phyloP scores from a whole-genome alignment of 805 yeast genomes.

The Clavispora vitiphila region DNA sequence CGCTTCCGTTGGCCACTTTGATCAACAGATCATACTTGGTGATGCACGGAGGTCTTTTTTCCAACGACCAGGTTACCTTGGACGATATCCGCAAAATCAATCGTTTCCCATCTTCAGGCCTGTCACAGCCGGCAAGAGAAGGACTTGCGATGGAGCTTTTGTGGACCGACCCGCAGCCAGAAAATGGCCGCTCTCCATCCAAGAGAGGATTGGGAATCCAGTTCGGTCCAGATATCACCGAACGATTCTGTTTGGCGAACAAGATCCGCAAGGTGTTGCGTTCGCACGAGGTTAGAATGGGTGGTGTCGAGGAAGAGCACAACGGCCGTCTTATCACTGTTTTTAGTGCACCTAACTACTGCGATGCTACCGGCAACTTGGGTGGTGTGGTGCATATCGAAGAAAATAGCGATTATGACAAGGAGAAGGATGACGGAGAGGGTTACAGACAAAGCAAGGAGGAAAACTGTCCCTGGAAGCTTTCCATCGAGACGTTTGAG shows the following conservation, averaged over 20 bases:
- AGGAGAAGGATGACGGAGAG: slow-evolving; percentile 40
- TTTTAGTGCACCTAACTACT: slow-evolving; percentile 97
- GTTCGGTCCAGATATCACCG: slow-evolving; percentile 94
- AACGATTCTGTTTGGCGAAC: slow-evolving; percentile 66
- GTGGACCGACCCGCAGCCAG: slow-evolving; percentile 94
- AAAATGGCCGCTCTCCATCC: slow-evolving; percentile 75
- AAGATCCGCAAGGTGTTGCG: slow-evolving; percentile 75
- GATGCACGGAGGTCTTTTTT: slow-evolving; percentile 94
- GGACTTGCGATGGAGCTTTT: slow-evolving; percentile 94
- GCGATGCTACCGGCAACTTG: slow-evolving; percentile 85
- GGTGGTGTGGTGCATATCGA: slow-evolving; percentile 84
- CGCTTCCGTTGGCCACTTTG: slow-evolving; percentile 80
- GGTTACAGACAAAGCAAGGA: slow-evolving; percentile 35
- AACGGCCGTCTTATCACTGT: slow-evolving; percentile 83
- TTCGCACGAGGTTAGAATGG: slow-evolving; percentile 93
- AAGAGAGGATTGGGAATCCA: slow-evolving; percentile 95
- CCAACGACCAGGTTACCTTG: slow-evolving; percentile 65
- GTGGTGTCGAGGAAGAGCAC: slow-evolving; percentile 86
- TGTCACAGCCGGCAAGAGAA: slow-evolving; percentile 79
- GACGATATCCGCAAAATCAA: slow-evolving; percentile 70
- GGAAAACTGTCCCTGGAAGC: slow-evolving; percentile 38
- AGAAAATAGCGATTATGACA: slow-evolving; percentile 40
- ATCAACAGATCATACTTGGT: slow-evolving; percentile 76
- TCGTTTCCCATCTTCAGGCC: slow-evolving; percentile 49
- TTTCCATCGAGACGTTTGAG: slow-evolving; percentile 57